Conservation (phyloP, 805 yeast genomes). For the Schizosaccharomyces cryophilus region DNA sequence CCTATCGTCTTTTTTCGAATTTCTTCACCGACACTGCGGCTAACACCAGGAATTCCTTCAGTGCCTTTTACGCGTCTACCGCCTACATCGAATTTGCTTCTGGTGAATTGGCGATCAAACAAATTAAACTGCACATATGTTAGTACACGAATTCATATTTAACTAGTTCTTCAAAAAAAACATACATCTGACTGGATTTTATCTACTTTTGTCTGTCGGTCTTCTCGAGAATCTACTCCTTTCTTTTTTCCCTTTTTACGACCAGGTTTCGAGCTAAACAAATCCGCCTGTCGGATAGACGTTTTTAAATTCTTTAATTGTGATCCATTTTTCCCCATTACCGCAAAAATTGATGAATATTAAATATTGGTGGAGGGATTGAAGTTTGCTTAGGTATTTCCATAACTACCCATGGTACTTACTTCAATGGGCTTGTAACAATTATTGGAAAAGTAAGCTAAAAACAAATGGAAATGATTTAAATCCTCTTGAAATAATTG, state of each 20-base stretch:
- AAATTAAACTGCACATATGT: slow-evolving; percentile 46
- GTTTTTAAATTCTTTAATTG: not conserved
- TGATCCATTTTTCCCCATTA: not conserved
- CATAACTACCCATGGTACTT: no score
- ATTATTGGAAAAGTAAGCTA: no score
- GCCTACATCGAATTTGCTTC: slow-evolving; percentile 29
- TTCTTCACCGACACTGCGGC: slow-evolving; percentile 46
- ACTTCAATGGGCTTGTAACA: no score
- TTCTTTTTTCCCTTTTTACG: not conserved
- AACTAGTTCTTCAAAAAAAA: not conserved
- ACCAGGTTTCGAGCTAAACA: not conserved
- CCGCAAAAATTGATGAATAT: not conserved
- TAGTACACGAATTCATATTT: not conserved
- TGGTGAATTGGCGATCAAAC: slow-evolving; percentile 53
- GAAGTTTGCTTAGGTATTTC: not conserved
- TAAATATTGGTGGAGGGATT: not conserved
- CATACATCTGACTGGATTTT: not conserved
- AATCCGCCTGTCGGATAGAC: not conserved
- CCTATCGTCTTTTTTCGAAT: slow-evolving; percentile 2
- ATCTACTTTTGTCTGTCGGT: not conserved
- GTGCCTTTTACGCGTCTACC: slow-evolving; percentile 23
- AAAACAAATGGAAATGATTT: no score
- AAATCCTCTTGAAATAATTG: no score
- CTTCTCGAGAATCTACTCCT: not conserved
- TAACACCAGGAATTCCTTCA: slow-evolving; percentile 43